Evolutionary conservation across 2,329 filamentous ascomycete species (phyloP).

Genomic region (Thielaviopsis ethacetica): DNA sequence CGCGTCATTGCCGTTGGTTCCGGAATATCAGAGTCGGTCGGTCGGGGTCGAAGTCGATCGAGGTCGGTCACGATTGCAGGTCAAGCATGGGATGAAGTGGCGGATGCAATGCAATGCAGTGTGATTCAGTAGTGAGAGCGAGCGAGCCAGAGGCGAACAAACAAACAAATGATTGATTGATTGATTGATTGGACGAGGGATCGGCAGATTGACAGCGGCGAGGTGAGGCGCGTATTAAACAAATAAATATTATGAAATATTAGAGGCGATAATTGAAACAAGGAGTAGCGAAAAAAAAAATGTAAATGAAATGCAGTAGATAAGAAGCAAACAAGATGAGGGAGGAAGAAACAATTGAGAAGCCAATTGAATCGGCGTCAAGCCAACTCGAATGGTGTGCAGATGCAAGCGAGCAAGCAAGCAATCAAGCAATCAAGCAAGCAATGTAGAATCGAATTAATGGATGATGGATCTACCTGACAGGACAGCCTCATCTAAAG

Average conservation of each 20-base stretch:
- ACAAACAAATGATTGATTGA: not conserved
- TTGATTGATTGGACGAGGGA: not conserved
- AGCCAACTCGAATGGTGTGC: not conserved
- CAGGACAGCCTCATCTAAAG: too few species aligned
- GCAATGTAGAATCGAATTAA: too few species aligned
- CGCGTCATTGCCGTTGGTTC: not conserved
- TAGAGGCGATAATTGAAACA: not conserved
- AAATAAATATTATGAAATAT: not conserved
- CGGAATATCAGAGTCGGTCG: not conserved
- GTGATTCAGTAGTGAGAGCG: not conserved
- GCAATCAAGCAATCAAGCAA: too few species aligned
- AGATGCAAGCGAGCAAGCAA: too few species aligned
- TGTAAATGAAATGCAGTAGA: too few species aligned
- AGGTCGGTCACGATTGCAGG: not conserved
- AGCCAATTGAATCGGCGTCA: not conserved
- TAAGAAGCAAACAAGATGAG: not conserved
- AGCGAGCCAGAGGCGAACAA: not conserved
- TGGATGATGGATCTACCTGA: too few species aligned
- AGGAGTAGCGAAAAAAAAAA: not conserved
- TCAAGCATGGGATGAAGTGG: not conserved
- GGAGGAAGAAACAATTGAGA: not conserved
- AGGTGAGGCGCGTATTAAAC: not conserved
- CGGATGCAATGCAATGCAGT: not conserved
- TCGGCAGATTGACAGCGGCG: not conserved
- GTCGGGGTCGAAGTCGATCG: too few species aligned